phyloP scores from a whole-genome alignment of 2,329 filamentous ascomycete species.

The Ilyonectria mors-panacis region DNA sequence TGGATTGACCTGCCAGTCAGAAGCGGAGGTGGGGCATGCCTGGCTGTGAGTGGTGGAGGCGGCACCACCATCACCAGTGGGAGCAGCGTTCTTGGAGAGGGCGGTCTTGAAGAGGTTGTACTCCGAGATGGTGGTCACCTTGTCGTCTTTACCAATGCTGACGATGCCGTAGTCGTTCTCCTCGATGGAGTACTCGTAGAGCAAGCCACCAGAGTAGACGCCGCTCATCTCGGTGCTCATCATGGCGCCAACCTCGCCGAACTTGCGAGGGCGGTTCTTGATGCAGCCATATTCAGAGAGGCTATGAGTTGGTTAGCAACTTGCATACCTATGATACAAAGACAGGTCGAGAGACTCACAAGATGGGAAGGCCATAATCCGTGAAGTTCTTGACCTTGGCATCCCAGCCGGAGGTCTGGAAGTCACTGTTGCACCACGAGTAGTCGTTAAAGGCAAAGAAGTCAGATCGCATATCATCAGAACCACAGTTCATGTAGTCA shows the following conservation, averaged over 20 bases:
- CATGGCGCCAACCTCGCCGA: constrained; percentile 83
- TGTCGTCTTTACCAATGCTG: constrained; percentile 66
- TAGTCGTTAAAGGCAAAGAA: constrained; percentile 94
- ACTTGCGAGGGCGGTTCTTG: constrained; percentile 81
- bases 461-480: constrained; percentile 86
- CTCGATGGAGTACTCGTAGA: constrained; percentile 94
- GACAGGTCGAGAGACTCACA: constrained; percentile 60
- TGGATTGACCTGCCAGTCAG: constrained; percentile 66
- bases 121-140: constrained; percentile 71
- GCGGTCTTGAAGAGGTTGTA: constrained; percentile 70
- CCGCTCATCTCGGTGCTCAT: constrained; percentile 87
- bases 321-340: neutral
- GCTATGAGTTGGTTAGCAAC: constrained; percentile 52
- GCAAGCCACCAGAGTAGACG: constrained; percentile 95
- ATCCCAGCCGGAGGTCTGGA: constrained; percentile 83
- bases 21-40: constrained; percentile 65
- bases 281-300: constrained; percentile 95
- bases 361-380: constrained; percentile 89
- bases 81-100: constrained; percentile 64
- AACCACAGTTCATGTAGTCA: constrained; percentile 93
- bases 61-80: constrained; percentile 66
- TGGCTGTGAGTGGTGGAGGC: constrained; percentile 62
- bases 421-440: constrained; percentile 85
- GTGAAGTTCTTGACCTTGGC: constrained; percentile 90
- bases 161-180: constrained; percentile 86